A percentile compares a stretch with the other conserved stretches of the same genome.
Evolutionary conservation across 2,329 filamentous ascomycete species (phyloP).

Genomic region (Cytospora mali): DNA sequence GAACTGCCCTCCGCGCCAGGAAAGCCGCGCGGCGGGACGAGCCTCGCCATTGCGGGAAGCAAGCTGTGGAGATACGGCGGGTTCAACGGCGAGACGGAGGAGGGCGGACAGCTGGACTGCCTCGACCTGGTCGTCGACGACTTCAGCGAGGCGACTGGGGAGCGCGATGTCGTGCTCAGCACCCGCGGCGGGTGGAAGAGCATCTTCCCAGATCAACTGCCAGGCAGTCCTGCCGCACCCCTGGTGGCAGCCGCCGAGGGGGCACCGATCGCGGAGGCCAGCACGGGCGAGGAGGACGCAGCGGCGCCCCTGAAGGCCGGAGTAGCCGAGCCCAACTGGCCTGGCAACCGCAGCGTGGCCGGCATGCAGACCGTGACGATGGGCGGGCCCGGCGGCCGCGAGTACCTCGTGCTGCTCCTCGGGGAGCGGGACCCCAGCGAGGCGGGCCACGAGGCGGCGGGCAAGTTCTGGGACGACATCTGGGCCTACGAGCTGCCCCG

Average conservation of each 20-base stretch:
- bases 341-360: slow-evolving; percentile 55
- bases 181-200: slow-evolving; percentile 59
- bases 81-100: slow-evolving; percentile 69
- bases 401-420: slow-evolving; percentile 64
- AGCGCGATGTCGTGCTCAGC: slow-evolving; percentile 53
- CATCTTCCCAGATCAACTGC: slow-evolving; percentile 42
- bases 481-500: slow-evolving; percentile 67
- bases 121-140: slow-evolving; percentile 59
- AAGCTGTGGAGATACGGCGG: slow-evolving; percentile 80
- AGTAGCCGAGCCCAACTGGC: slow-evolving; percentile 43
- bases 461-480: slow-evolving; percentile 60
- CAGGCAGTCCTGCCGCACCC: slow-evolving; percentile 14
- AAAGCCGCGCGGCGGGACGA: slow-evolving; percentile 66
- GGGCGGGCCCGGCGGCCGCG: slow-evolving; percentile 54
- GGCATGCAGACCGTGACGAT: slow-evolving; percentile 58
- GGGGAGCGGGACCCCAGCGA: slow-evolving; percentile 57
- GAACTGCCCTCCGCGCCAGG: slow-evolving; percentile 68
- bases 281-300: slow-evolving; percentile 40
- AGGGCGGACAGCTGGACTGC: slow-evolving; percentile 73
- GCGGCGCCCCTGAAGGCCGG: slow-evolving; percentile 20
- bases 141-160: slow-evolving; percentile 53
- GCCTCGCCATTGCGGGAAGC: slow-evolving; percentile 64
- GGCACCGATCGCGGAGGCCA: slow-evolving; percentile 20
- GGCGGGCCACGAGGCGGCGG: slow-evolving; percentile 53
- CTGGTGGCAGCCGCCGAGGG: slow-evolving; percentile 36